Evolutionary conservation across 345 rosid species (phyloP), one percentile per base, ranked within the genome.

Genomic region (Gossypium stocksii): DNA sequence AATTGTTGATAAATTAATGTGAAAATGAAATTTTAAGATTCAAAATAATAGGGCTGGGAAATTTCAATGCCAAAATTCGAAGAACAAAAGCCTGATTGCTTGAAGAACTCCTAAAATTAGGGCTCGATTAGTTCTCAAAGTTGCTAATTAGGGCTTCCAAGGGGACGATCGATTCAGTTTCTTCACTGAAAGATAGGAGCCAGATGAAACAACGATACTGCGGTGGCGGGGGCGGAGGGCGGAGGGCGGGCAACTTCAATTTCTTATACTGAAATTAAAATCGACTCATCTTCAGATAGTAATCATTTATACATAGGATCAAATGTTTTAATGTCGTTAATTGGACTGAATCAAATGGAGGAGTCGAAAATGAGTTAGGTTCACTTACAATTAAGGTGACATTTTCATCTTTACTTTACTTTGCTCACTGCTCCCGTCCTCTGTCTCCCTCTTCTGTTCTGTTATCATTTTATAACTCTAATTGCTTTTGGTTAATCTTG

Each of bases 71-170:
- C 29, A 91, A 89, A 85, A 83, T 87, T 77, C 85, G 93, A 23
- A 78, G 91, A 73, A 85, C 88, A 6, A 89, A 89, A 82, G 89
- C 87, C 23, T 82, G 83, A 38, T 79, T 87, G 85, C 78, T 81
- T 3, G 93, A 89, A 79, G 91, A 87, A 71, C 74, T 86, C 41
- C 88, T 87, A 9, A 86, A 89, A 73, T 75, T 89, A 74, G 34
- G 34, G 34, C 5, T 10, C 19, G 29, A 10, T 38, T 64, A 9
- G 15, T 64, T 41, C 12, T 64, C 11, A 51, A 56, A 71, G 49
- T 57, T 52, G 4, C 23, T 19, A 16, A 20, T 34, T 34, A 34
- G 41, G 41, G 41, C 41, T 4, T 29, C 6, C 38, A 34, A 34
- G 38, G 38, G 38, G 38, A 34, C 7, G 38, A 4, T 34, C 38